Conservation (phyloP, 441 rosid species). For the Corymbia calophylla region DNA sequence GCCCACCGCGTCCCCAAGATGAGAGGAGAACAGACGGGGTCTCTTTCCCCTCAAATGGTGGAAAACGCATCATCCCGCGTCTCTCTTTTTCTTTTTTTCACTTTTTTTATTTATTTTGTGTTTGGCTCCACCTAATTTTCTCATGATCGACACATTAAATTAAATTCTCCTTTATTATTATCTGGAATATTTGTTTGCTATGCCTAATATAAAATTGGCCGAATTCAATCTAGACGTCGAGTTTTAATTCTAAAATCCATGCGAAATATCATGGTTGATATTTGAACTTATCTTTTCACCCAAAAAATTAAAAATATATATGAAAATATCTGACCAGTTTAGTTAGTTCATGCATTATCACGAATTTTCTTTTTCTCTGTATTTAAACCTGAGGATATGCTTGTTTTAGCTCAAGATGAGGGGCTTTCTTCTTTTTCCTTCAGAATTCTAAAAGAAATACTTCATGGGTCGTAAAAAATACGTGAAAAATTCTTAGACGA, state of each 20-base stretch:
- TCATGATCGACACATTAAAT: background rate
- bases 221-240: too few relatives aligned
- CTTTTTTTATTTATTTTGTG: background rate
- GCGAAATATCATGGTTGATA: too few relatives aligned
- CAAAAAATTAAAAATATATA: too few relatives aligned
- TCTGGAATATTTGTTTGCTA: background rate
- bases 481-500: background rate
- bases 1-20: constrained; percentile 24
- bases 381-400: background rate
- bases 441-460: accelerated
- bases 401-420: background rate
- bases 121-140: background rate
- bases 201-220: background rate
- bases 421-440: accelerated
- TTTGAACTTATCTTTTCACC: too few relatives aligned
- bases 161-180: background rate
- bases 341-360: too few relatives aligned
- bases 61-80: background rate
- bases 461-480: background rate
- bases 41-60: background rate
- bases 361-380: too few relatives aligned
- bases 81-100: background rate
- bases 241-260: too few relatives aligned
- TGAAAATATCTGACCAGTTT: too few relatives aligned
- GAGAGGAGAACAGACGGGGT: constrained; percentile 4